A percentile compares a stretch with the other conserved stretches of the same genome.
Conservation (phyloP, 371 early-diverging fungal species). For the Rhizopus microsporus region DNA sequence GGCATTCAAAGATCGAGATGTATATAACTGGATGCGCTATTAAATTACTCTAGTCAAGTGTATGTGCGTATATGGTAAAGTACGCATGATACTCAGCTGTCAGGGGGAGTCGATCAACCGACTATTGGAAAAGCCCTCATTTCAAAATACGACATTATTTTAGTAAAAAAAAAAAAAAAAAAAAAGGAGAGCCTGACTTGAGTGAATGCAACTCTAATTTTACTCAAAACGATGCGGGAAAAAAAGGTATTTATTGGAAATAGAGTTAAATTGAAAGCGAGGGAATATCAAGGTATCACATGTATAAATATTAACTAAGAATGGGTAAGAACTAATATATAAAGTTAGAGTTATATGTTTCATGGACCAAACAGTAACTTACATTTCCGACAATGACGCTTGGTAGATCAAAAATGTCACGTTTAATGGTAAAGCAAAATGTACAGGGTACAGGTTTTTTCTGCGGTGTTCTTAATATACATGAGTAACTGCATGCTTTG, state of each 20-base stretch:
- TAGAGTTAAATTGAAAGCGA: background rate
- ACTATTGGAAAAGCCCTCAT: too few relatives aligned
- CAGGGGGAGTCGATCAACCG: too few relatives aligned
- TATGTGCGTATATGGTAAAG: too few relatives aligned
- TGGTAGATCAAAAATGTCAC: slow-evolving; percentile 92
- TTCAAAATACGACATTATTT: too few relatives aligned
- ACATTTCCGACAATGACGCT: slow-evolving; percentile 82
- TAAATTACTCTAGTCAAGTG: too few relatives aligned
- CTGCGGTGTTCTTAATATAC: slow-evolving; percentile 71
- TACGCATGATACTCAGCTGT: too few relatives aligned
- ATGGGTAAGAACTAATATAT: slow-evolving; percentile 45
- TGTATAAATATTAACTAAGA: slow-evolving; percentile 29
- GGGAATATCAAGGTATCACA: background rate
- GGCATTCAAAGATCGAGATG: too few relatives aligned
- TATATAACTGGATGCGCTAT: too few relatives aligned
- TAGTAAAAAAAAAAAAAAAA: too few relatives aligned
- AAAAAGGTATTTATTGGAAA: background rate
- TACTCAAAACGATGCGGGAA: too few relatives aligned
- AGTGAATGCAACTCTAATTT: too few relatives aligned
- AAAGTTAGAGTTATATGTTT: background rate
- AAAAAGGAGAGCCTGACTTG: too few relatives aligned
- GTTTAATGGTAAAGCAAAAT: slow-evolving; percentile 90
- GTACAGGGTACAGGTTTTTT: slow-evolving; percentile 79
- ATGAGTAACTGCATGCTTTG: slow-evolving; percentile 73
- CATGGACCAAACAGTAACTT: slow-evolving; percentile 19